Conservation (phyloP, 2,329 filamentous ascomycete genomes). For the Fonsecaea monophora region DNA sequence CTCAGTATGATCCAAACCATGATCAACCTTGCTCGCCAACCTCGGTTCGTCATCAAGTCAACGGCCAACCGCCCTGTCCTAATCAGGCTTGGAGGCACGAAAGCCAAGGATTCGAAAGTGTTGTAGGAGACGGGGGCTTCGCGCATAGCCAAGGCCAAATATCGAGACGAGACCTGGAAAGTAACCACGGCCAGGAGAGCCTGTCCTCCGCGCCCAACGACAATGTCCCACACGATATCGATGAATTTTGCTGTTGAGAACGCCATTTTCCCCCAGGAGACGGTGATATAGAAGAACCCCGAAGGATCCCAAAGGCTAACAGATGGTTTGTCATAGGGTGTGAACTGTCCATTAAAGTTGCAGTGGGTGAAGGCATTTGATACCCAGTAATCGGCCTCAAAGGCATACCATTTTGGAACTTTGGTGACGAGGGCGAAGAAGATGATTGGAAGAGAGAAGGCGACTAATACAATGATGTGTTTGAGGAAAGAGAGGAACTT, state of each 20-base stretch:
- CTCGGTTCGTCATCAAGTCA: constrained; percentile 40
- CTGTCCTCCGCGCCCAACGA: constrained; percentile 45
- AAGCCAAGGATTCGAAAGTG: constrained; percentile 45
- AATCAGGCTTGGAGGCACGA: constrained; percentile 42
- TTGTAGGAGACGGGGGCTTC: constrained; percentile 45
- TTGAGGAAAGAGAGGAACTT: background rate
- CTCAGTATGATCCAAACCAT: constrained; percentile 47
- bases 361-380: constrained; percentile 30
- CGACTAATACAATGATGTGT: constrained; percentile 22
- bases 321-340: constrained; percentile 22
- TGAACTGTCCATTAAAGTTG: constrained; percentile 33
- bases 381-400: constrained; percentile 22
- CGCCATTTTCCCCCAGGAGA: constrained; percentile 33
- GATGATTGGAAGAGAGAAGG: constrained; percentile 29
- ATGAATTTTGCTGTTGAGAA: constrained; percentile 47
- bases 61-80: constrained; percentile 42
- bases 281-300: constrained; percentile 34
- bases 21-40: constrained; percentile 34
- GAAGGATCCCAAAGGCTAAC: constrained; percentile 29
- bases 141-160: constrained; percentile 45
- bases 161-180: constrained; percentile 46
- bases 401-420: constrained; percentile 23
- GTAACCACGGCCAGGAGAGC: constrained; percentile 43
- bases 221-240: constrained; percentile 47
- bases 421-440: constrained; percentile 21